Evolutionary conservation across 2,329 filamentous ascomycete genomes (phyloP), one percentile per base, ranked within the genome.

Genomic region (Alternaria viburni): DNA sequence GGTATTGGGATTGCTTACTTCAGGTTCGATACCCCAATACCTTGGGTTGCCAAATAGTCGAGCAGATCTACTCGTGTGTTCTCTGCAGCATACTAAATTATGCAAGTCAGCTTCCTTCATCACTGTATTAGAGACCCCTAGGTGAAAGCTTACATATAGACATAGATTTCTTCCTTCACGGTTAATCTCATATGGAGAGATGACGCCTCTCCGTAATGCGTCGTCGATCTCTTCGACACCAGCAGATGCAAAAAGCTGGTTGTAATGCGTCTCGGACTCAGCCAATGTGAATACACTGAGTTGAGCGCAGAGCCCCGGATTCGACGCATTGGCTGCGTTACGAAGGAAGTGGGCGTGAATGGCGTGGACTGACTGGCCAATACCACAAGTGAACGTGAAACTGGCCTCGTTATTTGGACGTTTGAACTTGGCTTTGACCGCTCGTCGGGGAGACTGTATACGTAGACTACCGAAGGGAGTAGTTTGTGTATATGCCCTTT

Each of bases 21-120:
- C 5, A 62, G 51, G 12, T 30, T 54, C 19, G 57, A 61, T 23
- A 57, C 21, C 1, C 66, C 65, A 6, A 68, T 49, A 12, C 68
- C 66, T 54, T 70, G 66, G 28, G 17, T 61, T 21, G 66, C 61
- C 21, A 70, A 43, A 47, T 66, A 68, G 43, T 63, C 28, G 4
- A 70, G 28, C 9, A 70, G 26, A 12, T 68, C 68, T n/a, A 49
- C 6, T 1, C 67, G 62, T 6, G 12, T n/a, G 21, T 57, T 17
- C 3, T 13, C 6, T 43, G 56, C 50, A n/a, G 65, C 63, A 52
- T 43, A 32, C 65, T 69, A 15, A 3, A n/a, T 19, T 10, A 17
- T 10, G 13, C 25, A 36, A 13, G 23, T 21, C 21, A 17, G 46
- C n/a, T n/a, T 36, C 11, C 0, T 8, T 17, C 13, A 3, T 41